Base-by-base conservation (phyloP, 1,284 basidiomycete species). In the Trichosporon ovoides region DNA sequence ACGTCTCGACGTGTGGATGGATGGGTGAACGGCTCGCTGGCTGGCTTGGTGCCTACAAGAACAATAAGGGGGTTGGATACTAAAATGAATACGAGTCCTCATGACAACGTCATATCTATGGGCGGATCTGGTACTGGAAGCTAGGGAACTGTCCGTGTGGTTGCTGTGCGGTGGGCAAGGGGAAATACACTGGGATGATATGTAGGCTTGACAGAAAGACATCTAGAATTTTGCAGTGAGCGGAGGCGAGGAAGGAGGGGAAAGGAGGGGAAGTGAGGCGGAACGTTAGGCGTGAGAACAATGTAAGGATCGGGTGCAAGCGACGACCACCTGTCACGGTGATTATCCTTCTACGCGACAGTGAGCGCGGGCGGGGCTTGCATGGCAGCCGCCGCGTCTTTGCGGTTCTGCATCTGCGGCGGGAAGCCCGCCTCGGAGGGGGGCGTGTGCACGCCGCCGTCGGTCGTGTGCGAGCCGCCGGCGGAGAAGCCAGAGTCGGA, bases 401-500 rank as follows among this genome's bases (percentile, higher is more conserved):
- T 48, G 22, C 43, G 43, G 43, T 31, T 16, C 43, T 48, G 43
- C 7, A 48, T 28, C 12, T 22, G 43, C 7, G 24, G 14, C 14
- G 43, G 24, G 43, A 48, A 48, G 22, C 24, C 28, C 7, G 22
- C 34, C 49, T 34, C 49, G 19, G 49, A 51, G 12, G 33, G 49
- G 10, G 49, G 49, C 6, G 49, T 51, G 49, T 36, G 33, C 11
- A 51, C 33, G 14, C 49, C 49, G 33, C 33, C 46, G 37, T 58
- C 52, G 37, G 57, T 58, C 16, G 22, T 28, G 36, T 54, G 53
- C 13, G 52, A 54, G 11, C 36, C 55, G 12, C 33, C 35, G 22
- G 54, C 48, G 14, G 57, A 59, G 20, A 50, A 50, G 19, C 12
- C 34, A 20, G 53, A 56, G 58, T 58, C 58, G 10, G 60, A 55